Evolutionary conservation across 1,139 yeast species (phyloP), one percentile per base, ranked within the genome.

Genomic region (Geotrichum candidum): DNA sequence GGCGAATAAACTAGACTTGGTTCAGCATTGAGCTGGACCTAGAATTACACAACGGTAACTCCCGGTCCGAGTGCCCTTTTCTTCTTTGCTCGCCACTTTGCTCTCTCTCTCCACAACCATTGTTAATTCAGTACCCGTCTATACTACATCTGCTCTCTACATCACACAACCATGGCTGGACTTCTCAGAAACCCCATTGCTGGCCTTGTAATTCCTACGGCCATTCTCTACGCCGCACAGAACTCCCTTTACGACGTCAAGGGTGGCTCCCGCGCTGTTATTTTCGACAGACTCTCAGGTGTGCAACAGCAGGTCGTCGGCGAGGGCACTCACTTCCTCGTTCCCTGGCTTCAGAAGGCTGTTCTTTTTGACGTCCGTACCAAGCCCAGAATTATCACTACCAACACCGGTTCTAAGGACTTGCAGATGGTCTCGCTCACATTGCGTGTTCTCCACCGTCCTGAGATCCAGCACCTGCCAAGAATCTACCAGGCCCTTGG

Each of bases 401-500:
- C 99, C 57, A 90, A 92, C 64, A 95, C 99, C 0, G 99, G 99
- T 25, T 91, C 98, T 33, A 94, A 92, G 77, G 99, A 94, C 77
- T 81, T 94, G 76, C 99, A 94, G 77, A 94, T 89, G 82, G 99
- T 94, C 50, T 87, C 96, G 10, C 80, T 94, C 74, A 95, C 99
- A 5, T 81, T 95, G 71, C 84, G 99, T 72, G 97, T 94, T 54
- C 82, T 94, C 69, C 97, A 91, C 77, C 84, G 98, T 70, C 99
- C 99, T 0, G 97, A 91, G 67, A 95, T 94, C 57, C 74, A 81
- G 70, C 83, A 82, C 66, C 81, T 94, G 71, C 97, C 99, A 29
- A 78, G 77, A 57, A 94, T 94, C 68, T 95, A 95, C 78, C 98
- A 92, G 83, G 84, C 72, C 58, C 82, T 94, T 66, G 99, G 99